These are phyloP conservation scores for Oxytropis ochrocephala DNA, from an alignment of 306 rosid species.

Conservation along the genomic window DNA sequence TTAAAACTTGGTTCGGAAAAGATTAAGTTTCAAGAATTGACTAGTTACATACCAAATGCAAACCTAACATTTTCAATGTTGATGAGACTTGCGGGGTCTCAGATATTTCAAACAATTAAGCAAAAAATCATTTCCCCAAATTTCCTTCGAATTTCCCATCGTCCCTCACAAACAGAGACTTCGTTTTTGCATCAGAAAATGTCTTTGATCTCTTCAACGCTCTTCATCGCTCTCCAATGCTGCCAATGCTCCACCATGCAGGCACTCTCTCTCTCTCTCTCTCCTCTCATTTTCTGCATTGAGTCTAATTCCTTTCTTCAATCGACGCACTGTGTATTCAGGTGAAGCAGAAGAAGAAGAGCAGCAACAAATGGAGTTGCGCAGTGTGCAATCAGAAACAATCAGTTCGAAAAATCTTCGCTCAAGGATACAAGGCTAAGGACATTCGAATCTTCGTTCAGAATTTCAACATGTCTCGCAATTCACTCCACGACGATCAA, in stretches of 20 bases:
- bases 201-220: slow-evolving; percentile 34
- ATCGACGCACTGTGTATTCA: neutral
- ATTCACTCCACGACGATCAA: slow-evolving; percentile 30
- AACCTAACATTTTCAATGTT: too few species aligned
- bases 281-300: neutral
- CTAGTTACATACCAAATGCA: too few species aligned
- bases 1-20: too few species aligned
- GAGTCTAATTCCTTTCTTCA: neutral
- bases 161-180: neutral
- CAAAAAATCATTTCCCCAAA: neutral
- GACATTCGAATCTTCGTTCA: slow-evolving; percentile 75
- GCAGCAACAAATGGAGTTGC: slow-evolving; percentile 67
- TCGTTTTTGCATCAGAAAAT: slow-evolving; percentile 4
- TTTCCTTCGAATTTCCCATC: neutral
- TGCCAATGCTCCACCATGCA: slow-evolving; percentile 89
- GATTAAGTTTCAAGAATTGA: too few species aligned
- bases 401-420: slow-evolving; percentile 65
- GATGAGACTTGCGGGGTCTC: too few species aligned
- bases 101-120: slow-evolving; percentile 9
- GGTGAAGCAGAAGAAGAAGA: slow-evolving; percentile 84
- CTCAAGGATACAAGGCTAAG: slow-evolving; percentile 61
- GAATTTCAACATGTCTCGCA: slow-evolving; percentile 72
- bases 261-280: slow-evolving; percentile 25
- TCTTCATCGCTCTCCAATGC: slow-evolving; percentile 81
- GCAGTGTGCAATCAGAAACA: slow-evolving; percentile 78